Evolutionary conservation across 352 stramenopile species (phyloP).

Genomic region (Phytopythium boreale): DNA sequence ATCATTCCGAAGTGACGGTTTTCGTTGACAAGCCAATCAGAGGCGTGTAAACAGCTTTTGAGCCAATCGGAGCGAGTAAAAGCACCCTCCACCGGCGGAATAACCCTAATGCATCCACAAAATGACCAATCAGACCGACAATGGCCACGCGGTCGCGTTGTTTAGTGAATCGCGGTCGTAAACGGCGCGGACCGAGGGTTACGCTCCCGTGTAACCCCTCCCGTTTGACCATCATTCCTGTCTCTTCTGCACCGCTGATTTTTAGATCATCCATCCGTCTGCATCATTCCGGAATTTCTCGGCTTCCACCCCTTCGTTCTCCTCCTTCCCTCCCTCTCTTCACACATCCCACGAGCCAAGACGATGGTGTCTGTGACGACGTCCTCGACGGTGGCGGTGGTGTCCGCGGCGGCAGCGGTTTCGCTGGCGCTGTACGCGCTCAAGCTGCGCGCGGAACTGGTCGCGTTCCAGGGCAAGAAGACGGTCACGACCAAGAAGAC

Average conservation of each 20-base stretch:
- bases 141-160: not conserved
- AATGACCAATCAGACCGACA: not conserved
- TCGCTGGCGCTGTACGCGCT: conserved; percentile 33
- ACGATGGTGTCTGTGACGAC: conserved; percentile 18
- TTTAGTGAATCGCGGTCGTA: not conserved
- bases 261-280: too few relatives aligned
- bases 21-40: too few relatives aligned
- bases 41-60: too few relatives aligned
- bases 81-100: too few relatives aligned
- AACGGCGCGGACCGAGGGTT: not conserved
- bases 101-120: too few relatives aligned
- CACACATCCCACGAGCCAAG: conserved; percentile 6
- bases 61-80: too few relatives aligned
- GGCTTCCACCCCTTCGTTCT: too few relatives aligned
- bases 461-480: conserved; percentile 12
- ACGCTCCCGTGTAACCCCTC: too few relatives aligned
- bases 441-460: conserved; percentile 28
- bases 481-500: conserved; percentile 21
- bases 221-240: not conserved
- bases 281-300: not conserved
- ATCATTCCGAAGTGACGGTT: too few relatives aligned
- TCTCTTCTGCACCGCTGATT: not conserved
- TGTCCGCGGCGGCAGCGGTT: conserved; percentile 31
- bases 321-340: conserved; percentile 8
- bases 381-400: conserved; percentile 20